These are phyloP conservation scores for Fusarium mangiferae DNA, from an alignment of 2,329 filamentous ascomycete species.

Conservation along the genomic window DNA sequence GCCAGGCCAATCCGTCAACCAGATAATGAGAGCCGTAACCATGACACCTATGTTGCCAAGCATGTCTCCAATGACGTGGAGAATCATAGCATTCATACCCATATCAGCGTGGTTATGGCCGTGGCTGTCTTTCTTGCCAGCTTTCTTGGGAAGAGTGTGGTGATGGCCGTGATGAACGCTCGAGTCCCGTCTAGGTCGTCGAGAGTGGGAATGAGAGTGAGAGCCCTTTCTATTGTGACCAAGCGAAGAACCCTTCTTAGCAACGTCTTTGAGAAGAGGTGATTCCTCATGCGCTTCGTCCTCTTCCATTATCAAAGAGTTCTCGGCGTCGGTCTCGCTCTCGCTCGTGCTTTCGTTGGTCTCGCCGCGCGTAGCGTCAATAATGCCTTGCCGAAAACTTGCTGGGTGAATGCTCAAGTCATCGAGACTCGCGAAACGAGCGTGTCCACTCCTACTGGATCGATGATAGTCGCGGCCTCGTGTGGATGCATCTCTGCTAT, in stretches of 20 bases:
- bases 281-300: constrained; percentile 57
- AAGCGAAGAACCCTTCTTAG: constrained; percentile 47
- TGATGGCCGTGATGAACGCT: constrained; percentile 78
- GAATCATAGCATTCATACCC: constrained; percentile 90
- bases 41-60: constrained; percentile 90
- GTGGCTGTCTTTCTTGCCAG: constrained; percentile 70
- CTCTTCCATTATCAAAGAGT: constrained; percentile 55
- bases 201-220: constrained; percentile 34
- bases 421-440: constrained; percentile 71
- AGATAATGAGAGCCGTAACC: constrained; percentile 85
- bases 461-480: constrained; percentile 58
- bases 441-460: constrained; percentile 61
- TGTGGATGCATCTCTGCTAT: constrained; percentile 44
- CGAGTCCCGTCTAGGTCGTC: constrained; percentile 57
- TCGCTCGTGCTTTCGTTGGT: constrained; percentile 63
- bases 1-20: constrained; percentile 84
- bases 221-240: constrained; percentile 34
- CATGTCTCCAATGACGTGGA: constrained; percentile 83
- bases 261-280: constrained; percentile 58
- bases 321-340: constrained; percentile 62
- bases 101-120: constrained; percentile 87
- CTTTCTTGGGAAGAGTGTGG: constrained; percentile 78
- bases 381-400: constrained; percentile 91
- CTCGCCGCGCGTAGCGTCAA: constrained; percentile 75
- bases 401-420: constrained; percentile 89